phyloP scores from a whole-genome alignment of 306 rosid genomes.

The Prunus davidiana region DNA sequence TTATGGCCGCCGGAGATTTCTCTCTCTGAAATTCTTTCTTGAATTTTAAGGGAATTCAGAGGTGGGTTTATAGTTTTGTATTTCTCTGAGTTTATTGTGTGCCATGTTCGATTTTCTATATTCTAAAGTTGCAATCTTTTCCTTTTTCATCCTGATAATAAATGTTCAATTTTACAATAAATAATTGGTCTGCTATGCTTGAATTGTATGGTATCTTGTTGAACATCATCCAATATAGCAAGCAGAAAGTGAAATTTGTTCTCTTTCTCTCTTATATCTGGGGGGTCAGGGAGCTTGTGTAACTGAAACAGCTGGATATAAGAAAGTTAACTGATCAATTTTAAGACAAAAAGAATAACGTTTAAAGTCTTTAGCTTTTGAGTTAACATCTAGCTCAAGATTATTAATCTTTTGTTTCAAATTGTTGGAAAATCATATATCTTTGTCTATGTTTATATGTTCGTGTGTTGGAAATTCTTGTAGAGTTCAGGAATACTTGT shows the following conservation, averaged over 20 bases:
- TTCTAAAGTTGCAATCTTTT: background rate
- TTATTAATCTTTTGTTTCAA: background rate
- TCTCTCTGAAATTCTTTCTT: background rate
- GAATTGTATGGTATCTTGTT: background rate
- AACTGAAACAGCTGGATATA: slow-evolving; percentile 14
- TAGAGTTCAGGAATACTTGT: background rate
- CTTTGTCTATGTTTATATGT: background rate
- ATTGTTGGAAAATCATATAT: background rate
- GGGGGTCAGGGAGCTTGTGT: background rate
- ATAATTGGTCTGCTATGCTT: background rate
- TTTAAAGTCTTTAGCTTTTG: background rate
- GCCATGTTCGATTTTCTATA: no score
- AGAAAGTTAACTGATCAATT: slow-evolving; percentile 21
- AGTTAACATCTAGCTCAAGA: background rate
- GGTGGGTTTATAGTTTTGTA: slow-evolving; percentile 24
- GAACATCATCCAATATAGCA: background rate
- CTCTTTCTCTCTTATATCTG: background rate
- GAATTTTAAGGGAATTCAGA: slow-evolving; percentile 8
- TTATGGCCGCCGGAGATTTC: slow-evolving; percentile 39
- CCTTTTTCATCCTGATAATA: background rate
- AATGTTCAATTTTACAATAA: background rate
- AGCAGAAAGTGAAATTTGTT: background rate
- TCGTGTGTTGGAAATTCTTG: background rate
- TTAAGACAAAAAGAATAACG: background rate
- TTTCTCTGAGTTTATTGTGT: background rate